A percentile compares a stretch with the other conserved stretches of the same genome.
Evolutionary conservation across 345 rosid species (phyloP).

Genomic region (Hibiscus trionum): DNA sequence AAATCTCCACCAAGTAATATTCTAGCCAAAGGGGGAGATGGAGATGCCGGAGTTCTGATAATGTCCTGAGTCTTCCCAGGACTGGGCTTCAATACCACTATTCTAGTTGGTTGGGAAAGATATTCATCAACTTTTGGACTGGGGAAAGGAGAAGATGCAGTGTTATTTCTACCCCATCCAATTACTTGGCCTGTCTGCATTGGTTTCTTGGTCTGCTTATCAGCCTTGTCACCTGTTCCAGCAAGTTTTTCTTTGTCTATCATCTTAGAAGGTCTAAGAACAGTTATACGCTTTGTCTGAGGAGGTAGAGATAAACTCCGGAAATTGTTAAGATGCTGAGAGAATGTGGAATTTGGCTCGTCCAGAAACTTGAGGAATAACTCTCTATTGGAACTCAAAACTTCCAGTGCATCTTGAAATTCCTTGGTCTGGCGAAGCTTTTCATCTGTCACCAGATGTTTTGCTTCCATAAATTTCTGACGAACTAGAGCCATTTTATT

Average conservation of each 20-base stretch:
- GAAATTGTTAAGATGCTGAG: slow-evolving; percentile 43
- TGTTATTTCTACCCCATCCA: slow-evolving; percentile 35
- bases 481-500: slow-evolving; percentile 72
- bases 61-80: slow-evolving; percentile 45
- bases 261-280: slow-evolving; percentile 78
- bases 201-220: slow-evolving; percentile 37
- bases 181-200: slow-evolving; percentile 30
- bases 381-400: slow-evolving; percentile 75
- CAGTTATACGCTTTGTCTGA: slow-evolving; percentile 79
- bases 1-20: slow-evolving; percentile 27
- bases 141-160: slow-evolving; percentile 34
- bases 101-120: slow-evolving; percentile 67
- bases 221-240: slow-evolving; percentile 38
- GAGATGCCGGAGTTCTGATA: slow-evolving; percentile 34
- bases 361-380: slow-evolving; percentile 65
- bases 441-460: slow-evolving; percentile 65
- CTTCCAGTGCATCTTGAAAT: slow-evolving; percentile 76
- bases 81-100: slow-evolving; percentile 90
- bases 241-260: slow-evolving; percentile 46
- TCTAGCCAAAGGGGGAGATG: slow-evolving; percentile 42
- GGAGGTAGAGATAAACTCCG: slow-evolving; percentile 52
- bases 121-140: slow-evolving; percentile 42
- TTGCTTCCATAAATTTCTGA: slow-evolving; percentile 80
- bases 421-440: slow-evolving; percentile 71
- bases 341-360: slow-evolving; percentile 64